Evolutionary conservation across 2,329 filamentous ascomycete genomes (phyloP), one percentile per base, ranked within the genome.

Genomic region (Alternaria novae-zelandiae): DNA sequence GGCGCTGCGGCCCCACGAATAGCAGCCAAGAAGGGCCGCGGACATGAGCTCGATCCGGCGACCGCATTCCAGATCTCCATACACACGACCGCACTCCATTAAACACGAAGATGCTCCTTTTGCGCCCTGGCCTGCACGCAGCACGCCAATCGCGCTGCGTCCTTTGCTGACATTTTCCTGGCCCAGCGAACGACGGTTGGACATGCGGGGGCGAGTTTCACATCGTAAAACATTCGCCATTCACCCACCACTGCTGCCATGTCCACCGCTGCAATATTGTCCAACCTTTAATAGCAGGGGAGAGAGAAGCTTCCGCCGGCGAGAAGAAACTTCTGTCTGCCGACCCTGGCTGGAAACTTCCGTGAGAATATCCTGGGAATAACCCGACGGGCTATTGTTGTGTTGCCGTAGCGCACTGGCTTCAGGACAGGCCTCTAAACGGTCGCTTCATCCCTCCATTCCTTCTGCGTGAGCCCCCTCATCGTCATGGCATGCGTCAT

Each of bases 361-460:
- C 32, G 25, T 26, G 36, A 32, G 20, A 5, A 28, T 46, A 36
- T 45, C 21, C 41, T 44, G 28, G 45, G 28, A 56, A 43, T 55
- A 59, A 44, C 50, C 61, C 56, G 61, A 59, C 61, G 56, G 55
- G 25, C 49, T 54, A 46, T 45, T 43, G 32, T 23, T 43, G 50
- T 63, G 60, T 36, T 50, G 45, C 50, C 30, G 20, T 17, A 41
- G 50, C 21, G 45, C 61, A 55, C 54, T 20, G 56, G 26, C 61
- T 58, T 46, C 17, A 17, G 23, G 15, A 49, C 43, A 61, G 51
- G 44, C 58, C 58, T 25, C 20, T 17, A 55, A 63, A 63, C 61
- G 56, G 61, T 63, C 56, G 61, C 56, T 51, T 56, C 56, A 43
- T 20, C 41, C 55, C 43, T 57, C 57, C 41, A 43, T 36, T 20